Evolutionary conservation across 1,284 basidiomycete genomes (phyloP), one percentile per base, ranked within the genome.

Genomic region (Ustilago loliicola): DNA sequence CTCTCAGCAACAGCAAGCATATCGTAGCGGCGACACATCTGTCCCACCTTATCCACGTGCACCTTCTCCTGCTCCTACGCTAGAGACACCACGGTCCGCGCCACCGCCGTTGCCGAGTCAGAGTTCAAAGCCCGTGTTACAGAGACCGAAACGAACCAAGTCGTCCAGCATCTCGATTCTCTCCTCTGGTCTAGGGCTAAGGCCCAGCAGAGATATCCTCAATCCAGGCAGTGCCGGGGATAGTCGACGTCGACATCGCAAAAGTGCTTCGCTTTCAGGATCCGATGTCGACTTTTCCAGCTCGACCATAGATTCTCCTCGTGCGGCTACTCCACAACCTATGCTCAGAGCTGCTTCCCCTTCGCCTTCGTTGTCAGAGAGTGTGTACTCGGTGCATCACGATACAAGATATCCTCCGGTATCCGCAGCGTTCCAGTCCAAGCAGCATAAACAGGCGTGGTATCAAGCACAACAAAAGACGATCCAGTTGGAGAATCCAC

Each of bases 381-480:
- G 47, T 45, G n/a, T 66, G 32, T 59, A 54, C 19, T 58, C 58
- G 1, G n/a, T n/a, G n/a, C n/a, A n/a, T n/a, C 54, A 56, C 53
- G 53, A 61, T 13, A 3, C 48, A 15, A 0, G 7, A 17, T 47
- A 2, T 3, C 6, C 25, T 27, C 15, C 48, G 19, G 48, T n/a
- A 50, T 67, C 61, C 8, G 7, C 59, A 3, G 40, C 55, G 7
- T 53, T 48, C 27, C 45, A 57, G 34, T 67, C 71, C 30, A 73
- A 64, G 27, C 67, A 70, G 64, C 70, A 68, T 51, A 78, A 70
- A 48, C 76, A 78, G 59, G 76, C 76, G 6, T 78, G 76, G 76
- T 78, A 74, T 38, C 76, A 78, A 55, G 76, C 76, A 0, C 76
- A 78, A 40, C 76, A 78, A 56, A 74, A 74, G 54, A 78, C 76